Evolutionary conservation across 1,284 basidiomycete species (phyloP).

Genomic region (Papiliotrema fonsecae): DNA sequence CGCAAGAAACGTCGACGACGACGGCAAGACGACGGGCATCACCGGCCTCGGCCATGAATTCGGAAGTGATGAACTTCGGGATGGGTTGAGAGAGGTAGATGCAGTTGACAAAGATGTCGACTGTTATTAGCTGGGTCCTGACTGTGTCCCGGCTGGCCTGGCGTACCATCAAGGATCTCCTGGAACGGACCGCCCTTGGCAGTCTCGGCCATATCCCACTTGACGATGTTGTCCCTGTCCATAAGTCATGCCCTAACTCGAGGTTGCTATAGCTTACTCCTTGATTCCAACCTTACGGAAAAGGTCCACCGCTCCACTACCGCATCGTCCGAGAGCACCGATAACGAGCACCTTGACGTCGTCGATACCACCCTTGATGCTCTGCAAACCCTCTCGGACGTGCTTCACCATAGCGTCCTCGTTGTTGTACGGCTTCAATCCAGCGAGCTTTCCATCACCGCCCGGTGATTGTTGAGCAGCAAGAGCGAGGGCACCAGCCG

Average conservation of each 20-base stretch:
- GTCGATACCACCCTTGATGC: conserved; percentile 58
- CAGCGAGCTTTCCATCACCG: conserved; percentile 57
- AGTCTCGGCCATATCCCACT: conserved; percentile 98
- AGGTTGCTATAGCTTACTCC: conserved; percentile 57
- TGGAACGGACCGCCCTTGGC: conserved; percentile 94
- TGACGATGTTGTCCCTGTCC: conserved; percentile 80
- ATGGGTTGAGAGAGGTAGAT: conserved; percentile 92
- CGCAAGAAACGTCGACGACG: conserved; percentile 97
- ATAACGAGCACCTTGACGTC: conserved; percentile 88
- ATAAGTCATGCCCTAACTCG: conserved; percentile 4
- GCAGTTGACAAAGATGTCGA: conserved; percentile 99
- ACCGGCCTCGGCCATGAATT: conserved; percentile 71
- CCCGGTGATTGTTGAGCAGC: conserved; percentile 64
- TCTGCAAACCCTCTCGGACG: conserved; percentile 63
- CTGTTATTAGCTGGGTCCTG: conserved; percentile 46
- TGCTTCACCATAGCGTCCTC: conserved; percentile 72
- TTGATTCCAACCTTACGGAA: conserved; percentile 89
- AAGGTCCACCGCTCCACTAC: conserved; percentile 91
- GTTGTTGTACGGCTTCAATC: conserved; percentile 72
- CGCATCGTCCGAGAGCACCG: conserved; percentile 92
- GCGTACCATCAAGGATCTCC: conserved; percentile 75
- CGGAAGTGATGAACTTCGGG: conserved; percentile 76
- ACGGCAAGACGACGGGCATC: conserved; percentile 65
- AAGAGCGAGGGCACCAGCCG: conserved; percentile 80
- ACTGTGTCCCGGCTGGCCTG: background rate